phyloP scores from a whole-genome alignment of 1,284 basidiomycete genomes.

The Takashimella tepidaria region DNA sequence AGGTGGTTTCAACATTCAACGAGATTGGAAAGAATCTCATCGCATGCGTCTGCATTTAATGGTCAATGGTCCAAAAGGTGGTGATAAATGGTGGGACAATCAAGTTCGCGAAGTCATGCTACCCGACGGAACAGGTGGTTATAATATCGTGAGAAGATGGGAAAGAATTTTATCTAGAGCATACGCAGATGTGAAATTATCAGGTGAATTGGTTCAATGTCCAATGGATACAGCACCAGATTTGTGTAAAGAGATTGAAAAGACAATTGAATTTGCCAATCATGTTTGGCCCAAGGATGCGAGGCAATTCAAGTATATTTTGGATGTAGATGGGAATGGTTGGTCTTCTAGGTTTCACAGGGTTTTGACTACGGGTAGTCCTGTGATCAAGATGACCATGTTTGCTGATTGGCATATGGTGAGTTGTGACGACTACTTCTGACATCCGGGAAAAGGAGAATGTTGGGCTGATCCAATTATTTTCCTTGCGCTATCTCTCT shows the following conservation, averaged over 20 bases:
- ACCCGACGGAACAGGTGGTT: conserved; percentile 41
- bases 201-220: conserved; percentile 39
- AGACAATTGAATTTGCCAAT: conserved; percentile 49
- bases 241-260: conserved; percentile 34
- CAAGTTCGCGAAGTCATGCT: conserved; percentile 36
- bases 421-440: conserved; percentile 15
- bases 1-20: conserved; percentile 41
- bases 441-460: conserved; percentile 30
- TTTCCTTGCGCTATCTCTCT: too few species aligned
- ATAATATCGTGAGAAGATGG: conserved; percentile 26
- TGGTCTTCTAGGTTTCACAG: conserved; percentile 62
- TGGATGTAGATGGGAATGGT: conserved; percentile 57
- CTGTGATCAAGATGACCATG: conserved; percentile 48
- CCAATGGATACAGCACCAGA: conserved; percentile 13
- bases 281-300: conserved; percentile 52
- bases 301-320: conserved; percentile 49
- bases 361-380: conserved; percentile 45
- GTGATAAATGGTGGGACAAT: conserved; percentile 26
- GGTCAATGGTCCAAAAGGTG: conserved; percentile 45
- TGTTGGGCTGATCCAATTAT: too few species aligned
- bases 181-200: conserved; percentile 47
- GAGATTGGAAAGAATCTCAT: conserved; percentile 48
- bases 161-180: conserved; percentile 35
- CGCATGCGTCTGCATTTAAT: conserved; percentile 47
- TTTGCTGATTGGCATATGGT: conserved; percentile 49